Percentiles rank a stretch among this genome's conserved stretches.
These are phyloP conservation scores for Amanita pseudoporphyria DNA, from an alignment of 768 basidiomycete genomes.

Conservation along the genomic window DNA sequence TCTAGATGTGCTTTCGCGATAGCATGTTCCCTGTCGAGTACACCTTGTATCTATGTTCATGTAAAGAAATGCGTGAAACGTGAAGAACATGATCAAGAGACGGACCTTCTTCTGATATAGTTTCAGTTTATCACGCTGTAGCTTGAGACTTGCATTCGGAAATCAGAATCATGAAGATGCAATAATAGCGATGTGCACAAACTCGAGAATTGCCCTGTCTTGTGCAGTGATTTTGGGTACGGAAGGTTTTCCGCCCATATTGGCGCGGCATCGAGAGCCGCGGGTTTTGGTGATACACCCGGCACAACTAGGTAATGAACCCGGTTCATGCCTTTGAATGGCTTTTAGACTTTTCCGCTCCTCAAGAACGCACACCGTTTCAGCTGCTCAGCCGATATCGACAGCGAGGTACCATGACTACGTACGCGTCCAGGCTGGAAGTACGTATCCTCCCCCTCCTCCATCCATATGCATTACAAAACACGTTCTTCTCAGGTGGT, in stretches of 20 bases:
- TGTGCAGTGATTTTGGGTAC: conserved; percentile 85
- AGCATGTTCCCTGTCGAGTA: conserved; percentile 81
- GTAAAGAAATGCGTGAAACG: neutral
- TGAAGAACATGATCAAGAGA: neutral
- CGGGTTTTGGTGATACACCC: neutral
- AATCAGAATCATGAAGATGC: conserved; percentile 8
- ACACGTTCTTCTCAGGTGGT: conserved; percentile 35
- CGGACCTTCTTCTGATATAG: conserved; percentile 92
- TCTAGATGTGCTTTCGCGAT: conserved; percentile 81
- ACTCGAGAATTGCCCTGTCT: conserved; percentile 96
- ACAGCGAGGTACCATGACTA: conserved; percentile 55
- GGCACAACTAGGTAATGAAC: neutral
- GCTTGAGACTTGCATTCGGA: conserved; percentile 59
- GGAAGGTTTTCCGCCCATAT: conserved; percentile 67
- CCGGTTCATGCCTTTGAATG: conserved; percentile 2
- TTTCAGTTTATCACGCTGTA: conserved; percentile 91
- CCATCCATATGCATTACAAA: neutral
- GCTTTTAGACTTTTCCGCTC: conserved; percentile 2
- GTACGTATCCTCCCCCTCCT: neutral
- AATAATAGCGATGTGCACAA: conserved; percentile 22
- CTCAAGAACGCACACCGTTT: neutral
- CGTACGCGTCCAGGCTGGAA: conserved; percentile 39
- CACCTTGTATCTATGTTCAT: conserved; percentile 60
- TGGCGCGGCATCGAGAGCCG: neutral
- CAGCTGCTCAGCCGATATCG: neutral